Evolutionary conservation across 768 basidiomycete species (phyloP).

Genomic region (Boletus subcaerulescens): DNA sequence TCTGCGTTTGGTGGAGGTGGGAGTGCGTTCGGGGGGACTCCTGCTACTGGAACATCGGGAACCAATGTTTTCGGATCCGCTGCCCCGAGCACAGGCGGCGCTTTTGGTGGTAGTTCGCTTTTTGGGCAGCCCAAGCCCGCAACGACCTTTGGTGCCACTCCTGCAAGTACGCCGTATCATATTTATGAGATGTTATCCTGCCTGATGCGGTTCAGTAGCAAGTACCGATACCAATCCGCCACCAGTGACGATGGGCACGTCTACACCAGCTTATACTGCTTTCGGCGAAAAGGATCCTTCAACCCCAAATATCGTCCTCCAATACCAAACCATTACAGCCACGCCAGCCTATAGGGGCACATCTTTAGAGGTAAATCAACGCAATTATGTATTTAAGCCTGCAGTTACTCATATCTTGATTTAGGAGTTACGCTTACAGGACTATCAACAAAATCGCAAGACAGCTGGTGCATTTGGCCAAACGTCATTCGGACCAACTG

Average conservation of each 20-base stretch:
- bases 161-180: constrained; percentile 29
- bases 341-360: constrained; percentile 76
- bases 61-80: constrained; percentile 36
- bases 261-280: constrained; percentile 58
- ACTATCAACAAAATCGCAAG: constrained; percentile 73
- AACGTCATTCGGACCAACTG: constrained; percentile 30
- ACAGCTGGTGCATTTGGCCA: constrained; percentile 63
- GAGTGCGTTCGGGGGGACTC: constrained; percentile 40
- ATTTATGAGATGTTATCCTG: not conserved
- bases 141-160: constrained; percentile 41
- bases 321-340: constrained; percentile 80
- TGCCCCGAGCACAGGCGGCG: constrained; percentile 26
- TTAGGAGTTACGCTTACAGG: constrained; percentile 74
- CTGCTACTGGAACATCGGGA: constrained; percentile 31
- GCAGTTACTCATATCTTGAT: constrained; percentile 1
- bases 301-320: constrained; percentile 45
- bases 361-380: constrained; percentile 63
- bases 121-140: constrained; percentile 57
- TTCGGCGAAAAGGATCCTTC: constrained; percentile 65
- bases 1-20: constrained; percentile 47
- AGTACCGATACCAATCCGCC: constrained; percentile 40
- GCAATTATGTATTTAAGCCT: constrained; percentile 1
- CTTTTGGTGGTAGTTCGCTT: constrained; percentile 48
- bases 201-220: constrained; percentile 25
- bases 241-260: constrained; percentile 66